These are phyloP conservation scores for Anisogramma anomala DNA, from an alignment of 2,329 filamentous ascomycete species.

Conservation along the genomic window DNA sequence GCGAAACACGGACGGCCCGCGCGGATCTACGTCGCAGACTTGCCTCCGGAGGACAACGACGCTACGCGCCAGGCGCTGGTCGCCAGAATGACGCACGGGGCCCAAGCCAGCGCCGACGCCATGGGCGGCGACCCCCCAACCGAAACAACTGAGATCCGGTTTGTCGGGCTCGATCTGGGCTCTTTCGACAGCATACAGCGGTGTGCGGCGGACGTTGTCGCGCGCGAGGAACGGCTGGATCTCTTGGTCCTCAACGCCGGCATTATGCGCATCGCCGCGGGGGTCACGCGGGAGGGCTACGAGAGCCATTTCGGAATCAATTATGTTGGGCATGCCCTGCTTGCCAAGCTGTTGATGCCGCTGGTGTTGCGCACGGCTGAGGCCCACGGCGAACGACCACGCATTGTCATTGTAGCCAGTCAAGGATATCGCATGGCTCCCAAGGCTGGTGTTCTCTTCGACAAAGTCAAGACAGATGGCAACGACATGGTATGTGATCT, in stretches of 20 bases:
- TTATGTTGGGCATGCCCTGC: constrained; percentile 31
- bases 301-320: constrained; percentile 34
- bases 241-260: constrained; percentile 4
- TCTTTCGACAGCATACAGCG: constrained; percentile 4
- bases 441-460: constrained; percentile 22
- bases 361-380: constrained; percentile 20
- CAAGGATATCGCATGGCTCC: constrained; percentile 18
- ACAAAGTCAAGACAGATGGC: constrained; percentile 19
- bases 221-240: constrained; percentile 1
- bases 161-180: constrained; percentile 3
- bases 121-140: background rate
- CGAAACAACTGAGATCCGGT: constrained; percentile 1
- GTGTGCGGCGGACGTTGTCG: constrained; percentile 1
- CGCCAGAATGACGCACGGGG: background rate
- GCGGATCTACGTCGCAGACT: constrained; percentile 2
- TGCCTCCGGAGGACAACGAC: constrained; percentile 1
- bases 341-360: constrained; percentile 25
- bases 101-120: background rate
- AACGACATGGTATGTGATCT: constrained; percentile 4
- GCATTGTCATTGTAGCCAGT: constrained; percentile 19
- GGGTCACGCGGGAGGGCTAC: constrained; percentile 28
- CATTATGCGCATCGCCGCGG: constrained; percentile 8
- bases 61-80: background rate
- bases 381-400: background rate
- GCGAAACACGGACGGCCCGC: background rate